Evolutionary conservation across 2,329 filamentous ascomycete genomes (phyloP).

Genomic region (Hymenoscyphus infarciens): DNA sequence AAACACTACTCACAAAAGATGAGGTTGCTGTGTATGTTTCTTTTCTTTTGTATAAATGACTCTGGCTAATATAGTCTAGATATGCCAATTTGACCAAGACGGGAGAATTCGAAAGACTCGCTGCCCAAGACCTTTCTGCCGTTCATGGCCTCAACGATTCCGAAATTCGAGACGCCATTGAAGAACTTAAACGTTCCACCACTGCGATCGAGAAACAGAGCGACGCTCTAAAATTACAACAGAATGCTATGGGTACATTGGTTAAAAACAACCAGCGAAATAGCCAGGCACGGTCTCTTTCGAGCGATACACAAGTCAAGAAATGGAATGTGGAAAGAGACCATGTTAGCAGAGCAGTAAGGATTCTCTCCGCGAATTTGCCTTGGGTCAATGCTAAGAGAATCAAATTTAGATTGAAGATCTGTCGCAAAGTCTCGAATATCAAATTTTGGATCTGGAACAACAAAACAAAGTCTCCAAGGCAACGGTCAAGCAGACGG

Average conservation of each 20-base stretch:
- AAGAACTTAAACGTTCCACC: conserved; percentile 62
- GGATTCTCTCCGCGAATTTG: conserved; percentile 10
- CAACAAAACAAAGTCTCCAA: conserved; percentile 47
- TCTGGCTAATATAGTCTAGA: conserved; percentile 35
- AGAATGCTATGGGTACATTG: conserved; percentile 54
- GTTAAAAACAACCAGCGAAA: conserved; percentile 42
- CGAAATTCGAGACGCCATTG: conserved; percentile 58
- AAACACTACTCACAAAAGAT: conserved; percentile 52
- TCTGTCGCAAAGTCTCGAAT: conserved; percentile 45
- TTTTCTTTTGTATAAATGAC: background rate
- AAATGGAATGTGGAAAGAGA: conserved; percentile 40
- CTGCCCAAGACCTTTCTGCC: conserved; percentile 43
- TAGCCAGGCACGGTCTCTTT: conserved; percentile 35
- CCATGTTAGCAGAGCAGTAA: conserved; percentile 43
- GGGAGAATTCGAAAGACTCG: conserved; percentile 46
- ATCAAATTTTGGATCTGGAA: conserved; percentile 47
- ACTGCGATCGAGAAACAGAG: conserved; percentile 61
- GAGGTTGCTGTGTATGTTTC: conserved; percentile 49
- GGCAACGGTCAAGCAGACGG: conserved; percentile 44
- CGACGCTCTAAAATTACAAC: conserved; percentile 57
- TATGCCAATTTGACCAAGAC: conserved; percentile 48
- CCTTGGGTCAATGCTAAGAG: background rate
- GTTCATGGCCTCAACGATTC: conserved; percentile 53
- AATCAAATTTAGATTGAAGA: conserved; percentile 43
- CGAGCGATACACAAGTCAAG: conserved; percentile 38